phyloP scores from a whole-genome alignment of 192 early-diverging fungal genomes.

The Cladochytrium replicatum region DNA sequence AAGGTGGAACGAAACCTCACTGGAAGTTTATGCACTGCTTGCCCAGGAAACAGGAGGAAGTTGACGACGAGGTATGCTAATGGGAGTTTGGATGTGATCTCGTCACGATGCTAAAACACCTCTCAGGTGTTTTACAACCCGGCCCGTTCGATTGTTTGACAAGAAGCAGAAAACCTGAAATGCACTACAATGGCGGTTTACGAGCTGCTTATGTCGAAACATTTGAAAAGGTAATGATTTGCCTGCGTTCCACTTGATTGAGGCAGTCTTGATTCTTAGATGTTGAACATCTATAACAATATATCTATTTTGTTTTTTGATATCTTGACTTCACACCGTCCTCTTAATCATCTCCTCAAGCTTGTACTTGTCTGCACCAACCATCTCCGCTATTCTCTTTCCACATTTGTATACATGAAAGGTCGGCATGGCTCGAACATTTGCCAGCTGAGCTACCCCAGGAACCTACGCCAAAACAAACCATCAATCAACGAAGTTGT shows the following conservation, averaged over 20 bases:
- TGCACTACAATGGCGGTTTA: constrained; percentile 89
- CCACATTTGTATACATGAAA: constrained; percentile 75
- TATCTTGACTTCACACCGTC: too few relatives aligned
- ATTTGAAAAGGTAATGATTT: too few relatives aligned
- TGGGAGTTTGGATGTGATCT: constrained; percentile 3
- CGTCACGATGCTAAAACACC: not conserved
- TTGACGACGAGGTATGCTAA: constrained; percentile 94
- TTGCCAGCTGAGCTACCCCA: constrained; percentile 33
- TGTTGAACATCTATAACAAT: too few relatives aligned
- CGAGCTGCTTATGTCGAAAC: too few relatives aligned
- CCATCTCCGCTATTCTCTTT: constrained; percentile 62
- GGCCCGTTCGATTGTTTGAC: constrained; percentile 84
- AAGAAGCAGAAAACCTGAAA: constrained; percentile 97
- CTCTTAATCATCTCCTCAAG: constrained; percentile 63
- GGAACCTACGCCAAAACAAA: constrained; percentile 48
- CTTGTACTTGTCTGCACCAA: constrained; percentile 66
- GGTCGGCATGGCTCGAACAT: constrained; percentile 64
- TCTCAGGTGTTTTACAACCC: constrained; percentile 68
- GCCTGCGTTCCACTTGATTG: too few relatives aligned
- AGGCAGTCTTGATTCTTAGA: too few relatives aligned
- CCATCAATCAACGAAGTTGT: too few relatives aligned
- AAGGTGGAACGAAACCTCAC: constrained; percentile 66
- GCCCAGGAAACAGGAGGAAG: constrained; percentile 93
- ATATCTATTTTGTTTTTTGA: too few relatives aligned
- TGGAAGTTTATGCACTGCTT: constrained; percentile 99